A percentile compares a stretch with the other conserved stretches of the same genome.
Evolutionary conservation across 768 basidiomycete genomes (phyloP).

Genomic region (Gyrodon lividus): DNA sequence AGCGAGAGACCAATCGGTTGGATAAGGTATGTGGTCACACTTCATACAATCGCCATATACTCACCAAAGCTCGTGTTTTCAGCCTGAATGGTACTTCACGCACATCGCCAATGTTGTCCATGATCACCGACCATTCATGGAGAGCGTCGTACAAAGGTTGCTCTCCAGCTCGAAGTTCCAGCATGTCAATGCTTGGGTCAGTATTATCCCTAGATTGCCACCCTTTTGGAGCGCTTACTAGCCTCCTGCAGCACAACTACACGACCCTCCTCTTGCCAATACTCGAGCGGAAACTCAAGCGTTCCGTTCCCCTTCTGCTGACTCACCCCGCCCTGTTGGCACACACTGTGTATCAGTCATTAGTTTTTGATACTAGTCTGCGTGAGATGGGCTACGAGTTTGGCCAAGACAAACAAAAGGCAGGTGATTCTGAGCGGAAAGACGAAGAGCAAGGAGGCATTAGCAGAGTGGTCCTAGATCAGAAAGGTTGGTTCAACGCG

Average conservation of each 20-base stretch:
- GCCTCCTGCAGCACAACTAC: slow-evolving; percentile 72
- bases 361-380: slow-evolving; percentile 81
- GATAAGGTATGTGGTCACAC: slow-evolving; percentile 68
- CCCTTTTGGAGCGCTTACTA: neutral
- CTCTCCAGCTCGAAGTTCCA: slow-evolving; percentile 62
- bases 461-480: slow-evolving; percentile 77
- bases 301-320: slow-evolving; percentile 71
- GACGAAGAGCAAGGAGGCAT: slow-evolving; percentile 66
- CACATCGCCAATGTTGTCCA: slow-evolving; percentile 86
- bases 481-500: slow-evolving; percentile 83
- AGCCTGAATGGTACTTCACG: slow-evolving; percentile 98
- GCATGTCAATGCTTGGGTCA: slow-evolving; percentile 74
- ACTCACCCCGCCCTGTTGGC: slow-evolving; percentile 83
- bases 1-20: slow-evolving; percentile 81
- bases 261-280: slow-evolving; percentile 74
- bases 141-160: slow-evolving; percentile 67
- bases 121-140: slow-evolving; percentile 82
- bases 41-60: neutral
- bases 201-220: slow-evolving; percentile 16
- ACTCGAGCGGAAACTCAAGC: slow-evolving; percentile 70
- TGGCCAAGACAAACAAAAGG: slow-evolving; percentile 22
- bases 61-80: neutral
- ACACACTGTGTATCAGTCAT: slow-evolving; percentile 92
- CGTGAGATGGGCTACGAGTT: slow-evolving; percentile 71
- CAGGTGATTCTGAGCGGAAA: slow-evolving; percentile 14